These are phyloP conservation scores for Venturia nashicola DNA, from an alignment of 2,329 filamentous ascomycete species.

Conservation along the genomic window DNA sequence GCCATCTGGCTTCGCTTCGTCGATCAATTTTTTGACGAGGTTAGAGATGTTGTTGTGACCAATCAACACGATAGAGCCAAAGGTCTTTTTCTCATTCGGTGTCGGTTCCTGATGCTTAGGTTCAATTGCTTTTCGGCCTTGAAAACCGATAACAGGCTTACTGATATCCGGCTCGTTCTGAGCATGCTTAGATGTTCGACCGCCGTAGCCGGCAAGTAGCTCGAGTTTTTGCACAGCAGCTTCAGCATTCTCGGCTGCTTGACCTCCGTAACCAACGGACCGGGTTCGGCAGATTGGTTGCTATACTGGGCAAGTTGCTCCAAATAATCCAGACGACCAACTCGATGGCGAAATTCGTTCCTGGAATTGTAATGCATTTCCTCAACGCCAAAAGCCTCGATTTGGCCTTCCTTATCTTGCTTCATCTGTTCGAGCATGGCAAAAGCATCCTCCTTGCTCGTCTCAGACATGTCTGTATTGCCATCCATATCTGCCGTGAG, in stretches of 20 bases:
- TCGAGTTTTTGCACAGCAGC: neutral
- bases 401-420: neutral
- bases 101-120: neutral
- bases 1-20: too few relatives aligned
- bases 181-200: neutral
- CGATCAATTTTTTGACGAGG: neutral
- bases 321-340: neutral
- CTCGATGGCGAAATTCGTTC: neutral
- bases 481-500: neutral
- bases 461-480: neutral
- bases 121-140: neutral
- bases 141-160: too few relatives aligned
- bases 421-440: neutral
- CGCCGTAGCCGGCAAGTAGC: neutral
- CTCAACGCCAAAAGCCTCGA: neutral
- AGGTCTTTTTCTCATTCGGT: neutral
- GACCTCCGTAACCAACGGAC: neutral
- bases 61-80: neutral
- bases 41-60: neutral
- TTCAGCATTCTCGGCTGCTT: neutral
- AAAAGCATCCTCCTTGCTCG: neutral
- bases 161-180: too few relatives aligned
- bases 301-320: neutral
- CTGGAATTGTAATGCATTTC: neutral
- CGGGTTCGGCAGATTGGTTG: neutral